A percentile compares a stretch with the other conserved stretches of the same genome.
Conservation (phyloP, 2,329 filamentous ascomycete genomes). For the Aspergillus jensenii region DNA sequence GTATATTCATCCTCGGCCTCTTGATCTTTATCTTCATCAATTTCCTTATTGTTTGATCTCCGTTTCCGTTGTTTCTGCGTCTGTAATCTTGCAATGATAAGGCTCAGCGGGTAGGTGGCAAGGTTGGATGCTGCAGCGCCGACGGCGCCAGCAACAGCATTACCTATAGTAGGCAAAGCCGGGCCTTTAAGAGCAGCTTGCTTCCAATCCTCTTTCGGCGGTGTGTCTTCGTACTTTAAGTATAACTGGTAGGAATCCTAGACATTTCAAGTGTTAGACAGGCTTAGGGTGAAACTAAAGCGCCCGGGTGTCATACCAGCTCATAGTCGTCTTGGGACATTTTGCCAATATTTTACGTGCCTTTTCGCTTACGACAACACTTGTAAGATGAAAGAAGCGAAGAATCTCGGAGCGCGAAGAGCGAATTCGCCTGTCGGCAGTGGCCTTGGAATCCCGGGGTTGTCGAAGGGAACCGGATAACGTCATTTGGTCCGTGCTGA, state of each 20-base stretch:
- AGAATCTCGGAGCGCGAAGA: not conserved
- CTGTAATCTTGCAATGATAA: constrained; percentile 79
- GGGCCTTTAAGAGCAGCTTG: constrained; percentile 35
- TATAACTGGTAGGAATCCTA: constrained; percentile 48
- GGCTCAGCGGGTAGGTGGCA: constrained; percentile 75
- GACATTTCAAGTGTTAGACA: not conserved
- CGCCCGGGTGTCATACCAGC: not conserved
- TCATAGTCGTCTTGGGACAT: constrained; percentile 9
- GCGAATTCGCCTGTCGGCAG: not conserved
- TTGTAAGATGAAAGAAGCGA: not conserved
- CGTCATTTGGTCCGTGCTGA: not conserved
- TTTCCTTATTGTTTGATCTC: constrained; percentile 16
- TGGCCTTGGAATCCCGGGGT: not conserved
- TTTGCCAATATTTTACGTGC: not conserved
- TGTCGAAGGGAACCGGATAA: not conserved
- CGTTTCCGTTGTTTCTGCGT: constrained; percentile 61
- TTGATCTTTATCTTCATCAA: constrained; percentile 44
- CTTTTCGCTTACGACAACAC: not conserved
- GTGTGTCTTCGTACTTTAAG: constrained; percentile 38
- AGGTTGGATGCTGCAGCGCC: constrained; percentile 79
- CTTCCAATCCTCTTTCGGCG: constrained; percentile 31
- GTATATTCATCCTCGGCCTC: constrained; percentile 54
- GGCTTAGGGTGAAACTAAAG: not conserved
- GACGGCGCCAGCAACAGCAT: constrained; percentile 75
- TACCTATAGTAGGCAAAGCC: constrained; percentile 71